Conservation (phyloP, 78 protist species). For the Ministeria vibrans region DNA sequence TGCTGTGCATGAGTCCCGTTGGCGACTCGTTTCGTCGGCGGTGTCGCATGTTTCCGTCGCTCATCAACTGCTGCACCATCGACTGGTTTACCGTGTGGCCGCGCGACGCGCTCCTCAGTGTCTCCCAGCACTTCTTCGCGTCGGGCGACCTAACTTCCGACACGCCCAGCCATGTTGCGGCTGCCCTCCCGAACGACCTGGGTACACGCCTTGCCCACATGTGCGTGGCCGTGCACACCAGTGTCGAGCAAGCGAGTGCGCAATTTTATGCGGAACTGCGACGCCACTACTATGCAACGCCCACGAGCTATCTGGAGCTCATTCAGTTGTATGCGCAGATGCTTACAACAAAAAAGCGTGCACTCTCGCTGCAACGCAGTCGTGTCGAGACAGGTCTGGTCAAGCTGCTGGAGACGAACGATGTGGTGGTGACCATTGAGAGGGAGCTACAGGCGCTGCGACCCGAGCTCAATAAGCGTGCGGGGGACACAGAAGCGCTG, state of each 20-base stretch:
- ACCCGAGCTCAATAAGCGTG: slow-evolving; percentile 29
- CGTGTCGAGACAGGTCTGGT: slow-evolving; percentile 29
- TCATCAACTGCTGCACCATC: slow-evolving; percentile 77
- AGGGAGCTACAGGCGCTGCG: slow-evolving; percentile 24
- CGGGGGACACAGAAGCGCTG: slow-evolving; percentile 13
- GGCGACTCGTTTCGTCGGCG: slow-evolving; percentile 67
- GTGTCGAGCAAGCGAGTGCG: slow-evolving; percentile 17
- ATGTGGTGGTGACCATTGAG: slow-evolving; percentile 24
- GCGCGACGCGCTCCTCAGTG: slow-evolving; percentile 69
- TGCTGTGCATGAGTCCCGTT: slow-evolving; percentile 73
- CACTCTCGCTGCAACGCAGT: background rate
- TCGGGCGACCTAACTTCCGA: background rate
- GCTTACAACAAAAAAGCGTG: slow-evolving; percentile 29
- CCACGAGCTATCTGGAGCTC: slow-evolving; percentile 66
- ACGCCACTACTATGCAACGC: slow-evolving; percentile 55
- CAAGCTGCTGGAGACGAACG: slow-evolving; percentile 53
- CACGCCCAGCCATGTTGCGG: background rate
- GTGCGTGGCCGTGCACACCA: slow-evolving; percentile 51
- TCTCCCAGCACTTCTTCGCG: slow-evolving; percentile 35
- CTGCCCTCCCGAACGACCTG: background rate
- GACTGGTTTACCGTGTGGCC: slow-evolving; percentile 89
- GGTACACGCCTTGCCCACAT: background rate
- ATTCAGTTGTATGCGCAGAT: slow-evolving; percentile 28
- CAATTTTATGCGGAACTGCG: slow-evolving; percentile 31
- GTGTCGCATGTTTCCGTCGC: slow-evolving; percentile 75